Base-by-base conservation (phyloP, 768 basidiomycete genomes). In the Kwoniella newhampshirensis region DNA sequence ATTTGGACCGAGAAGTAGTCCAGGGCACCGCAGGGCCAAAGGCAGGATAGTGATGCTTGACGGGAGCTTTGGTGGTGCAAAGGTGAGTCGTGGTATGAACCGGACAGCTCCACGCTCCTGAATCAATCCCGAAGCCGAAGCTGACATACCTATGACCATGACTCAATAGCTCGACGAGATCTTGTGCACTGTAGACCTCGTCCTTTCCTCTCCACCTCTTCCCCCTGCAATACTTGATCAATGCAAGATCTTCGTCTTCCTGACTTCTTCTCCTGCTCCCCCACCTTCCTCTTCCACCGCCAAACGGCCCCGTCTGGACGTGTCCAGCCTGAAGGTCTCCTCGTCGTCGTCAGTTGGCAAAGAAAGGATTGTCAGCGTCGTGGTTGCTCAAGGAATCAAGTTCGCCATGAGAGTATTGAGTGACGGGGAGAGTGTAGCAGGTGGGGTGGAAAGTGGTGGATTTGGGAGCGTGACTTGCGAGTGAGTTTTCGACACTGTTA, bases 171-270 rank as follows among this genome's bases (percentile, higher is more conserved):
- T 75, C 7, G 52, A 62, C 28, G 75, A 76, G 15, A 74, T 74
- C 36, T 62, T 74, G 7, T 43, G 48, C 18, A 71, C 66, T n/a
- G 67, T 76, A 36, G 73, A 76, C 51, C 67, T 67, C 2, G 70
- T 74, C 12, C 65, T 76, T 0, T 74, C 73, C 1, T 59, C 75
- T 2, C 75, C 75, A 21, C 49, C 73, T 6, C 61, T 75, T 15
- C 71, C 73, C 9, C 23, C 48, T 4, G 15, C 59, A 0, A 76
- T 72, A 12, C 58, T 76, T 3, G 47, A 63, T 11, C 35, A 62
- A 27, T 74, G 75, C 58, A 73, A 73, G 45, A 65, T 76, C 28
- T 74, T 71, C 53, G 64, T 76, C 18, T 68, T 74, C 45, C 21
- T 70, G 26, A 76, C 75, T 1, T 59, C 65, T 5, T 70, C 67